These are phyloP conservation scores for Colletotrichum orchidophilum DNA, from an alignment of 2,329 filamentous ascomycete species.

Conservation along the genomic window DNA sequence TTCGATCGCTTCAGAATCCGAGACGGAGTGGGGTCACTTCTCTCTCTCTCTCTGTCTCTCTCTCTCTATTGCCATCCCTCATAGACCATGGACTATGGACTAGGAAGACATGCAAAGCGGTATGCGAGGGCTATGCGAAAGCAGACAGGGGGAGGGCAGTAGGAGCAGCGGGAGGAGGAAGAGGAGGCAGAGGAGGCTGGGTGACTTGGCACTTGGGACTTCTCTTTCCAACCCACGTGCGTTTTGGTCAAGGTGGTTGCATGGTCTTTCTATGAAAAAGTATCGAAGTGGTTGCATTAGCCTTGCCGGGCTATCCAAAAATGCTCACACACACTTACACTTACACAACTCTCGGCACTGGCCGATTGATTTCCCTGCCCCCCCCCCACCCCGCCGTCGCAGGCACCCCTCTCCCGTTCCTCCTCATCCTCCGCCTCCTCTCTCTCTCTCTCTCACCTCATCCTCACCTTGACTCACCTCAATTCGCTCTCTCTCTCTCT, in stretches of 20 bases:
- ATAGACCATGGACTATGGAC: neutral
- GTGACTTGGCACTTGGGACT: neutral
- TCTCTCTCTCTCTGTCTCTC: neutral
- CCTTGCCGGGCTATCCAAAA: slow-evolving; percentile 21
- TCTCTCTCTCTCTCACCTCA: neutral
- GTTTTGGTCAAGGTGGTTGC: slow-evolving; percentile 24
- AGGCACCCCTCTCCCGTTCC: neutral
- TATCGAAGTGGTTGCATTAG: slow-evolving; percentile 31
- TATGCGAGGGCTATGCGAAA: neutral
- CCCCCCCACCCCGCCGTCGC: neutral
- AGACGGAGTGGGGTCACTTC: neutral
- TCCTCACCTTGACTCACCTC: neutral
- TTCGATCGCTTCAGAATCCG: neutral
- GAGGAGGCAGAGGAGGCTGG: neutral
- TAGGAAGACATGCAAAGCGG: neutral
- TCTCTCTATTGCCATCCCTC: no score
- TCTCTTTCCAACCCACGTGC: slow-evolving; percentile 15
- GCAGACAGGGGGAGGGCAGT: neutral
- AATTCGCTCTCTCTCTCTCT: neutral
- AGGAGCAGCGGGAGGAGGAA: neutral
- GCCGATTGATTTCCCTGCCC: neutral
- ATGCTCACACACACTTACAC: neutral
- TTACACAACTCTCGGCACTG: slow-evolving; percentile 12
- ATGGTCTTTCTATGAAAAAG: neutral
- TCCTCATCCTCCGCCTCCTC: neutral